Conservation (phyloP, 768 basidiomycete genomes). For the Symmetrospora coprosmae region DNA sequence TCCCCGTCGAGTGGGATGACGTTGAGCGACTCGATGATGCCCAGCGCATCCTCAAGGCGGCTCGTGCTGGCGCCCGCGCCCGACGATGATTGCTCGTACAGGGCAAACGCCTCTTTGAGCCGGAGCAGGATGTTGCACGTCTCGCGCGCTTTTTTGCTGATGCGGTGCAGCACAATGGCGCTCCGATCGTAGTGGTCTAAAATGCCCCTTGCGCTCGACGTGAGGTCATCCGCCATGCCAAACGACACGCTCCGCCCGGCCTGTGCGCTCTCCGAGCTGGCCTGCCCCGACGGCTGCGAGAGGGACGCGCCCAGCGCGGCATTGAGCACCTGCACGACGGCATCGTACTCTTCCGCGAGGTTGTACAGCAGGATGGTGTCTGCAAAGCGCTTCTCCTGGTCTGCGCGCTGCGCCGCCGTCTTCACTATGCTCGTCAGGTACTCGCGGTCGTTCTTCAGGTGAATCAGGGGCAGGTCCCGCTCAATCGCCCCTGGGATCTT, state of each 20-base stretch:
- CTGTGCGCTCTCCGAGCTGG: conserved; percentile 35
- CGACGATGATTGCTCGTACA: conserved; percentile 55
- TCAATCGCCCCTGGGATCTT: conserved; percentile 73
- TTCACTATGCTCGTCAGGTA: conserved; percentile 72
- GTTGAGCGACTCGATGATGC: conserved; percentile 73
- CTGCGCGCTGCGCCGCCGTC: conserved; percentile 64
- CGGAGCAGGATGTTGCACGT: conserved; percentile 49
- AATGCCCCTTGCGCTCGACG: conserved; percentile 41
- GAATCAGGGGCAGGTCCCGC: conserved; percentile 61
- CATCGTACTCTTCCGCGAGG: conserved; percentile 75
- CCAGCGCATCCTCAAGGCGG: conserved; percentile 60
- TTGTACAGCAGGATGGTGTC: conserved; percentile 94
- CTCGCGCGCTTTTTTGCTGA: conserved; percentile 51
- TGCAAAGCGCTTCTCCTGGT: conserved; percentile 64
- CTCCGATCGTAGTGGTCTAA: conserved; percentile 61
- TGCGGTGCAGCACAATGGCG: conserved; percentile 47
- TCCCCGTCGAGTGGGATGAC: conserved; percentile 78
- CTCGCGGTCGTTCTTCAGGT: conserved; percentile 49
- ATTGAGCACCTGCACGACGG: conserved; percentile 75
- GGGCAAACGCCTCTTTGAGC: conserved; percentile 65
- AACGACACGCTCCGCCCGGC: conserved; percentile 23
- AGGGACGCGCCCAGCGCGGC: conserved; percentile 73
- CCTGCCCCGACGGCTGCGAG: conserved; percentile 46
- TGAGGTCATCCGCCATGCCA: conserved; percentile 29
- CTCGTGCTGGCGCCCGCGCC: too few species aligned